Base-by-base conservation (phyloP, 208 protist species). In the Leishmania lainsoni region DNA sequence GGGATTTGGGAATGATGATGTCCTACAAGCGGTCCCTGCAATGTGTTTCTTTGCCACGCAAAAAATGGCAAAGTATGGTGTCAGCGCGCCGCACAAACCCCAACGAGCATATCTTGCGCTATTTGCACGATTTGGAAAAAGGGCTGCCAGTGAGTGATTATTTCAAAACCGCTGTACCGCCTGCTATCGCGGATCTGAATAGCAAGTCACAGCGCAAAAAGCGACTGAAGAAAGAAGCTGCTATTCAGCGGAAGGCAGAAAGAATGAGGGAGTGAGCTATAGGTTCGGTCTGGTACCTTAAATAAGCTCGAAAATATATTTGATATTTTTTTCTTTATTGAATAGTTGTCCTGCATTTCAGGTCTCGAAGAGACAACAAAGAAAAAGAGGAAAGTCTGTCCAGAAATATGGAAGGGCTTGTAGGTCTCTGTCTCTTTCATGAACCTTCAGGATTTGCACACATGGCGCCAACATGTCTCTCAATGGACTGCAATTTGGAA, bases 1-100 rank as follows among this genome's bases (percentile, higher is more conserved):
- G 95, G 94, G 95, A 98, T 87, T 82, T 98, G n/a, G 95, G 93
- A 14, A 98, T 98, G 95, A 42, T 58, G 32, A 89, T 97, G 89
- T 74, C 74, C 14, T 98, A 98, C 87, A 98, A 98, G 51, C 74
- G 73, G 51, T 26, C 39, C 0, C 45, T 83, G 20, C 78, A 76
- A 54, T 87, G 84, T 75, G 14, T 86, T 69, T 48, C 58, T 54
- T 39, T 83, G 5, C 77, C 84, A 45, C 72, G 74, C n/a, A 54
- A 48, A 32, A 84, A 84, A 42, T 85, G 76, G 80, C 59, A 79
- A 32, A 82, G 72, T 20, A 69, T 86, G 10, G 56, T 82, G 1
- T 48, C 72, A n/a, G 39, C 51, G 74, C 76, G 81, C 6, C 63
- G 77, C n/a, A 39, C 72, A 2, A 73, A 71, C 20, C 17, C 76